Base-by-base conservation (phyloP, 768 basidiomycete genomes). In the Holtermannia corniformis region DNA sequence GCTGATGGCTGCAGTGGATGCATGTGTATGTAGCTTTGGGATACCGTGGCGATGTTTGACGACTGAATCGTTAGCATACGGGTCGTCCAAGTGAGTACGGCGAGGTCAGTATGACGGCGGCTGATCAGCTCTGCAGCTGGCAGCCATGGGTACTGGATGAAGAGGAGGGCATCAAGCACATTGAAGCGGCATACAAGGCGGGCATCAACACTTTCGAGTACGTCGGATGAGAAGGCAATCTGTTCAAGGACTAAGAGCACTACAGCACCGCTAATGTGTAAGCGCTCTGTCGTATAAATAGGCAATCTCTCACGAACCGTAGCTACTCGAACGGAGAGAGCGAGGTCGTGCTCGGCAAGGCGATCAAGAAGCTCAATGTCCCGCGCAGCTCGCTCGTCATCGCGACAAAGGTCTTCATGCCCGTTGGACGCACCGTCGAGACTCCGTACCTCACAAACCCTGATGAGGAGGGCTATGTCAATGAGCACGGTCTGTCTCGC, bases 381-480 rank as follows among this genome's bases (percentile, higher is more conserved):
- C 83, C 84, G 26, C 79, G 85, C 2, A 82, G 83, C 19, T 80
- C 82, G 58, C 81, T 87, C 40, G 85, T 88, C n/a, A 79, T 87
- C n/a, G 77, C 87, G 76, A 86, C 86, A 43, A 87, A 87, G 74
- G 82, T 60, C 0, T 62, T 56, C 43, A 52, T 50, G 19, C 47
- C 59, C 0, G 59, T 59, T 42, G 64, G 60, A 2, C 10, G 16
- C 32, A 37, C 32, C 16, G 32, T 37, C 10, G 32, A 37, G 10
- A 37, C 32, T 7, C 32, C 32, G 10, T 37, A 37, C 32, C 7
- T 37, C 4, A 22, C 40, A 25, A 59, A 53, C 5, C 32, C 49
- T 12, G 62, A 62, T 42, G 60, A 54, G 20, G 44, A 58, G 41
- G 64, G 64, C 20, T 64, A 64, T 24, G 64, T 50, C 41, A 68